These are phyloP conservation scores for Carex cristatella DNA, from an alignment of 176 grass and related monocot genomes.

Conservation along the genomic window DNA sequence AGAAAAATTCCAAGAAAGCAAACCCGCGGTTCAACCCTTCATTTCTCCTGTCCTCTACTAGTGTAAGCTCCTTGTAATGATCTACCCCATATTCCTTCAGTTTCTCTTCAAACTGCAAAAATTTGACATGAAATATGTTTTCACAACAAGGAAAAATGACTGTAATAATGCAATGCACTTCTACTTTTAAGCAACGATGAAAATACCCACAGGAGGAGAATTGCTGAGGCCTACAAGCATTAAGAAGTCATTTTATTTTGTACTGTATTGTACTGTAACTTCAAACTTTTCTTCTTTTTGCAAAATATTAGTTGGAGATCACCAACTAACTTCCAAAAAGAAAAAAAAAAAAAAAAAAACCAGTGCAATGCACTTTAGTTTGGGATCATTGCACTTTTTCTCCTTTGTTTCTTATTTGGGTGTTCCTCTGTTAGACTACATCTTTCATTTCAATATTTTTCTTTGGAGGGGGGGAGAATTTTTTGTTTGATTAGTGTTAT, in stretches of 20 bases:
- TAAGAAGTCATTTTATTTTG: neutral
- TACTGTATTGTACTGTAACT: no score
- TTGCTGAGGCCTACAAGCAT: neutral
- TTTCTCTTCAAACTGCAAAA: slow-evolving; percentile 25
- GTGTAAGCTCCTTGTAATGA: slow-evolving; percentile 25
- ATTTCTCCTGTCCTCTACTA: slow-evolving; percentile 26
- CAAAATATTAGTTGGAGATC: no score
- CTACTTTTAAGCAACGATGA: neutral
- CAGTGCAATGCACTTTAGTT: neutral
- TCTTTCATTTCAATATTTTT: no score
- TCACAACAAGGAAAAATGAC: neutral
- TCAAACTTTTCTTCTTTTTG: no score
- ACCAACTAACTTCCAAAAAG: no score
- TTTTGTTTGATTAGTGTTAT: neutral
- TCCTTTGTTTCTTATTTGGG: neutral
- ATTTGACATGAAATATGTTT: neutral
- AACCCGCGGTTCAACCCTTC: slow-evolving; percentile 16
- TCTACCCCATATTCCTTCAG: slow-evolving; percentile 19
- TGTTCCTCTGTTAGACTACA: no score
- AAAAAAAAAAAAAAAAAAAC: no score
- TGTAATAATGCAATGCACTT: neutral
- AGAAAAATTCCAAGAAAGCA: slow-evolving; percentile 29
- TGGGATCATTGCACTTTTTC: neutral
- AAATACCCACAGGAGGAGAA: neutral
- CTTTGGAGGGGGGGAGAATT: no score